Evolutionary conservation across 2,329 filamentous ascomycete species (phyloP), one percentile per base, ranked within the genome.

Genomic region (Colletotrichum nymphaeae): DNA sequence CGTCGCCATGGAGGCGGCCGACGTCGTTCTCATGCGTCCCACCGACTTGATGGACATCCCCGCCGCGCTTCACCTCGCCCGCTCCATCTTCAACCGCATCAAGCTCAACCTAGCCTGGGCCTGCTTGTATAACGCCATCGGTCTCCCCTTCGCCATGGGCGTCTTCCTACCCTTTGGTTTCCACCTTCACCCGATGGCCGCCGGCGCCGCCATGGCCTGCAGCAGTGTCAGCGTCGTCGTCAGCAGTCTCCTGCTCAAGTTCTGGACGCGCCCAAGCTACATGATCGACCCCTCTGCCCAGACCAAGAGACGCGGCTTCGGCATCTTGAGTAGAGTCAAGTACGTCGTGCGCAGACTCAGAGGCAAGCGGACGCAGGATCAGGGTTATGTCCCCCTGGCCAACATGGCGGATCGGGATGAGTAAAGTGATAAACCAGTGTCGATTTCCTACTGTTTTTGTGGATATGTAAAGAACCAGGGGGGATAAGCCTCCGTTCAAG

Each of bases 1-100:
- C 80, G 96, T 99, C 1, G 97, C 97, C 63, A 97, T 99, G 91
- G 97, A 98, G 84, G 97, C 97, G 1, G 97, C 97, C 0, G 95
- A 98, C 78, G 91, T 99, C 22, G 97, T 99, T 19, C 91, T 99
- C 67, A 99, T 99, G 96, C 92, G 93, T 3, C 94, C 94, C 0
- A 93, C 95, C 75, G 93, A 98, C 78, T 89, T 99, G 4, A 94
- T 98, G 86, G 94, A 96, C 78, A 95, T 99, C n/a, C 94, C 97
- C 0, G 93, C 95, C 0, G 92, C 94, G 16, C 89, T 99, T 14
- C 88, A 95, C 77, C 91, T 99, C 12, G 93, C 94, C 24, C 91
- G 93, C 55, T 91, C 90, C 46, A 98, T 98, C 80, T 98, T 99
- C 88, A 88, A 87, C 68, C 92, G 97, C 76, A 99, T 99, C 87